Evolutionary conservation across 371 early-diverging fungal species (phyloP).

Genomic region (Mucor mucedo): DNA sequence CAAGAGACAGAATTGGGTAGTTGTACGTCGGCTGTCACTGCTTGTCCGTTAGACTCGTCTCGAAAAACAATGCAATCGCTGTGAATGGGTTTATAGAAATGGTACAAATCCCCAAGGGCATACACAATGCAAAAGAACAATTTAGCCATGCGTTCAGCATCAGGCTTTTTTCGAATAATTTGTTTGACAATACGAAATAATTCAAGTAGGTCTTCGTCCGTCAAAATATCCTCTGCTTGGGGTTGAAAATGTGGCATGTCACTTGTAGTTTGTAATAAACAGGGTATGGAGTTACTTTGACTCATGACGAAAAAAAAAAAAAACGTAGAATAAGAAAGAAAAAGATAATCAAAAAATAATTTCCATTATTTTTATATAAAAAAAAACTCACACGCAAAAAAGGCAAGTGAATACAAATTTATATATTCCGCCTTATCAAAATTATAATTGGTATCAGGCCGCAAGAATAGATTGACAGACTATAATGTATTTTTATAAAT

Average conservation of each 20-base stretch:
- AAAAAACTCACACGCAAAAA: constrained; percentile 7
- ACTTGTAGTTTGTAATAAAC: constrained; percentile 12
- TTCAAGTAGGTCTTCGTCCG: constrained; percentile 51
- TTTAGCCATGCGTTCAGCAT: constrained; percentile 46
- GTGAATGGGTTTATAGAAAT: constrained; percentile 43
- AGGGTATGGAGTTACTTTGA: constrained; percentile 8
- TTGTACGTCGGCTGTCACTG: constrained; percentile 21
- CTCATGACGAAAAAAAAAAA: constrained; percentile 10
- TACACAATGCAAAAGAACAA: constrained; percentile 52
- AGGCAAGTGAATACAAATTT: neutral
- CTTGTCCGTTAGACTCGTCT: constrained; percentile 22
- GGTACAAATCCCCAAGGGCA: constrained; percentile 47
- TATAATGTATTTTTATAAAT: no score
- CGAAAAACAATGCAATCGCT: constrained; percentile 40
- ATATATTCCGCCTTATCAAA: no score
- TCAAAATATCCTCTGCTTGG: constrained; percentile 54
- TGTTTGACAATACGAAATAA: constrained; percentile 52
- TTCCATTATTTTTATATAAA: neutral
- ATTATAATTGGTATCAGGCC: no score
- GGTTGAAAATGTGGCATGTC: constrained; percentile 28
- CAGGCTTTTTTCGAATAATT: constrained; percentile 41
- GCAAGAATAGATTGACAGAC: no score
- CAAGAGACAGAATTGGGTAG: constrained; percentile 17
- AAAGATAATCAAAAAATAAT: neutral
- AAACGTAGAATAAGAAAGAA: neutral